Evolutionary conservation across 2,329 filamentous ascomycete genomes (phyloP), one percentile per base, ranked within the genome.

Genomic region (Penicillium sp.): DNA sequence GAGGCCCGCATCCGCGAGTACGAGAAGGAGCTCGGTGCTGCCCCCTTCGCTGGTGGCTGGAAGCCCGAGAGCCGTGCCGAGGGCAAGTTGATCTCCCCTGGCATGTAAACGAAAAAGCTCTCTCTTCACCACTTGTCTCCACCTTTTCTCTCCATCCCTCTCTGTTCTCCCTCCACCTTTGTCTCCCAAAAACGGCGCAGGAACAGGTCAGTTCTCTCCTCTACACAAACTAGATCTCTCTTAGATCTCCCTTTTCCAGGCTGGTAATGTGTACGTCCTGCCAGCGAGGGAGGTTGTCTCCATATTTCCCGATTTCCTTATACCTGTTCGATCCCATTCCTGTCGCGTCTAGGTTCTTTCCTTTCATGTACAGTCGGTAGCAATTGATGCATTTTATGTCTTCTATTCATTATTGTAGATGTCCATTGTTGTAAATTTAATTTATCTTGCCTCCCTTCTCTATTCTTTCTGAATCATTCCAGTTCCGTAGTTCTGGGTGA

Each of bases 1-100:
- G 93, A 98, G 84, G 90, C 88, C 52, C 86, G 93, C 68, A 96
- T 99, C 84, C 84, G 87, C 74, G 86, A 91, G 68, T 95, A 90
- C 73, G 85, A 90, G 21, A 76, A 86, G 72, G 83, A 89, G 80
- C 78, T 85, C 61, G 91, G 91, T 60, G 90, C 90, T 35, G 77
- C 86, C 70, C 83, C 91, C 45, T 81, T 93, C 71, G 93, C 91
- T 63, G 95, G 95, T 74, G 95, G 95, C 57, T 97, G 93, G 93
- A 80, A 85, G 63, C 89, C 90, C 61, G 83, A 90, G 74, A 81
- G 91, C 57, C 82, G 78, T 70, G 85, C 86, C 73, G 86, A 93
- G 79, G 95, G 93, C 67, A 88, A 90, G 77, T 80, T 98, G 65
- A 84, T 97, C 72, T 85, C 93, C 53, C 95, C 95, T 43, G 95